Percentiles rank a stretch among this genome's conserved stretches.
Evolutionary conservation across 345 rosid genomes (phyloP).

Genomic region (Citrus australasica): DNA sequence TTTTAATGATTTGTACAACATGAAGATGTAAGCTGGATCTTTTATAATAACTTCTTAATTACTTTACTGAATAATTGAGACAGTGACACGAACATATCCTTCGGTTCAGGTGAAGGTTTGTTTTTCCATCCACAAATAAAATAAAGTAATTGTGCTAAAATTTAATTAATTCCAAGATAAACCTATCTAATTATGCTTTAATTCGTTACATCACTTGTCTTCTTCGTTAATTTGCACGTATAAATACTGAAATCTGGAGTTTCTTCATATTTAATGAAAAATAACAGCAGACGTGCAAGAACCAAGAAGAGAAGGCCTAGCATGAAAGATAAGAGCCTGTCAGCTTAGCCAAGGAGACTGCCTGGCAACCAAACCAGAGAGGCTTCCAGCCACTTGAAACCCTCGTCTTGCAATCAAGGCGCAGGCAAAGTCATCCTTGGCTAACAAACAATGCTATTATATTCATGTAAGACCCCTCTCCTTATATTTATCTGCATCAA

Average conservation of each 20-base stretch:
- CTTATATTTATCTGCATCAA: background rate
- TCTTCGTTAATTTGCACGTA: background rate
- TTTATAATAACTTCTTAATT: too few species aligned
- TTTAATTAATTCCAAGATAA: background rate
- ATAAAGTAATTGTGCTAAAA: too few species aligned
- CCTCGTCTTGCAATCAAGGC: background rate
- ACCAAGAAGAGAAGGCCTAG: background rate
- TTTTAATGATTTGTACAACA: too few species aligned
- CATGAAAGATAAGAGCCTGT: background rate
- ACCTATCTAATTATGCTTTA: background rate
- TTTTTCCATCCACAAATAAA: too few species aligned
- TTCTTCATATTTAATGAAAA: background rate
- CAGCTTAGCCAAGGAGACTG: slow-evolving; percentile 3
- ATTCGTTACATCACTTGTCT: too few species aligned
- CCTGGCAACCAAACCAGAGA: background rate
- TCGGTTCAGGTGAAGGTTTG: too few species aligned
- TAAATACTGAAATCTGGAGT: background rate
- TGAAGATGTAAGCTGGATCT: too few species aligned
- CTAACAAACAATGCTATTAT: background rate
- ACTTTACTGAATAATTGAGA: too few species aligned
- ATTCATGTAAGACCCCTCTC: background rate
- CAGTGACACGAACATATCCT: too few species aligned
- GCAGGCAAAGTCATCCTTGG: slow-evolving; percentile 11
- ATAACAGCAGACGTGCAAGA: background rate
- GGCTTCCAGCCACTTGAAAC: background rate